Evolutionary conservation across 106 monocot genomes (phyloP).

Genomic region (Cymbidium sinense): DNA sequence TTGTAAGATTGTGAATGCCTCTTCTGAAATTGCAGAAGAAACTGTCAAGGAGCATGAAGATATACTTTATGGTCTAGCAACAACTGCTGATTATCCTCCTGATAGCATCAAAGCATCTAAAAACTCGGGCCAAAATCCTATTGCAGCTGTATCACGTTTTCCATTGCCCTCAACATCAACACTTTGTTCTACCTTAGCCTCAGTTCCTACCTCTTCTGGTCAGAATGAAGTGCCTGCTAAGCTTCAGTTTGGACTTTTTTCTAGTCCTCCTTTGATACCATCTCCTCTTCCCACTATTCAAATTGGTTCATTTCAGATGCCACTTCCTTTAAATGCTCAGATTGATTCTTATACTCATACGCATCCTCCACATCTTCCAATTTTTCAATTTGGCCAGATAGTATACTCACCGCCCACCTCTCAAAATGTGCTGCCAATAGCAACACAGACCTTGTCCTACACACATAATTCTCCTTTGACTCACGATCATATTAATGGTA

Average conservation of each 20-base stretch:
- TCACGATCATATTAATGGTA: constrained; percentile 31
- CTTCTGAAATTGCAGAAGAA: constrained; percentile 21
- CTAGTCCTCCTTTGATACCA: constrained; percentile 85
- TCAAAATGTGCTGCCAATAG: constrained; percentile 49
- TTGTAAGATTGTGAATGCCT: constrained; percentile 6
- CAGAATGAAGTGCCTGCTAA: constrained; percentile 51
- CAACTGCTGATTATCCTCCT: constrained; percentile 3
- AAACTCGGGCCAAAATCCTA: constrained; percentile 13
- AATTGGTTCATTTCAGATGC: constrained; percentile 98
- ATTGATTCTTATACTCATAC: constrained; percentile 43
- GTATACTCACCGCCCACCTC: constrained; percentile 41
- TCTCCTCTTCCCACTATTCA: constrained; percentile 95
- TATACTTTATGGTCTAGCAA: constrained; percentile 35
- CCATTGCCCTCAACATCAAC: constrained; percentile 19
- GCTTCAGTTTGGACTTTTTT: constrained; percentile 94
- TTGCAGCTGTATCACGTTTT: constrained; percentile 9
- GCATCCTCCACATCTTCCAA: constrained; percentile 48
- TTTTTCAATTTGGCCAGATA: constrained; percentile 82
- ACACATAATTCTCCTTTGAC: constrained; percentile 32
- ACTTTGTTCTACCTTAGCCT: constrained; percentile 17
- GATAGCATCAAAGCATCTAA: constrained; percentile 6
- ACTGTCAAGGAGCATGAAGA: constrained; percentile 45
- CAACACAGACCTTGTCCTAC: constrained; percentile 43
- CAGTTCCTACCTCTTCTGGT: constrained; percentile 20
- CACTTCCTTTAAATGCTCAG: constrained; percentile 71